Percentiles rank a stretch among this genome's conserved stretches.
Conservation (phyloP, 2,329 filamentous ascomycete species). For the Phyllosticta citrichinensis region DNA sequence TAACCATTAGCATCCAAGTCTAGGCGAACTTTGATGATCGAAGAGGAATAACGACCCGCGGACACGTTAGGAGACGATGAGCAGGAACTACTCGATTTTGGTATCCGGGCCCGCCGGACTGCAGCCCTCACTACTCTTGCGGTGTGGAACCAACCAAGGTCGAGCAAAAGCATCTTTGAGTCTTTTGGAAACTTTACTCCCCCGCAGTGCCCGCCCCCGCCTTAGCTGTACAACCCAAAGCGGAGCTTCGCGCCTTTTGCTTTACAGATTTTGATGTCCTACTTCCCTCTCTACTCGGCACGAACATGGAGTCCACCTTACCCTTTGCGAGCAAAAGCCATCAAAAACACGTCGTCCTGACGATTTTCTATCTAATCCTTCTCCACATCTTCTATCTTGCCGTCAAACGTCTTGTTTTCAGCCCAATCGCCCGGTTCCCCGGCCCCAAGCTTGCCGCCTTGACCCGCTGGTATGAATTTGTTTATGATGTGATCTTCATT, state of each 20-base stretch:
- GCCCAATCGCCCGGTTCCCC: slow-evolving; percentile 8
- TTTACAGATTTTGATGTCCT: neutral
- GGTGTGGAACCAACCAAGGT: no score
- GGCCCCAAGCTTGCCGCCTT: slow-evolving; percentile 12
- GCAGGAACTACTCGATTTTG: no score
- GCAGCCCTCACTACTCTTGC: no score
- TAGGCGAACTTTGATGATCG: no score
- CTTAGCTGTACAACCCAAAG: neutral
- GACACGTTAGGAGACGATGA: no score
- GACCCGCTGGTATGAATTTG: slow-evolving; percentile 10
- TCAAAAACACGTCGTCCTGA: neutral
- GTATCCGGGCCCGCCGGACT: no score
- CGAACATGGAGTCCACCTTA: neutral
- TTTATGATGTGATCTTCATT: slow-evolving; percentile 8
- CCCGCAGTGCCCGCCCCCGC: neutral
- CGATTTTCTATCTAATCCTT: neutral
- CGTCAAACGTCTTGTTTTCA: slow-evolving; percentile 9
- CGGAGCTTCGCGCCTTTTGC: neutral
- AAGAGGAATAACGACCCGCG: no score
- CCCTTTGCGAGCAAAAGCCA: neutral
- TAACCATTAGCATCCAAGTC: neutral
- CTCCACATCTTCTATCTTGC: neutral
- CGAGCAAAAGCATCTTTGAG: no score
- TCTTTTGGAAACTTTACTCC: no score
- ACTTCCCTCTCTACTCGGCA: no score